Conservation (phyloP, 2,329 filamentous ascomycete species). For the Dothideomycetes sp. region DNA sequence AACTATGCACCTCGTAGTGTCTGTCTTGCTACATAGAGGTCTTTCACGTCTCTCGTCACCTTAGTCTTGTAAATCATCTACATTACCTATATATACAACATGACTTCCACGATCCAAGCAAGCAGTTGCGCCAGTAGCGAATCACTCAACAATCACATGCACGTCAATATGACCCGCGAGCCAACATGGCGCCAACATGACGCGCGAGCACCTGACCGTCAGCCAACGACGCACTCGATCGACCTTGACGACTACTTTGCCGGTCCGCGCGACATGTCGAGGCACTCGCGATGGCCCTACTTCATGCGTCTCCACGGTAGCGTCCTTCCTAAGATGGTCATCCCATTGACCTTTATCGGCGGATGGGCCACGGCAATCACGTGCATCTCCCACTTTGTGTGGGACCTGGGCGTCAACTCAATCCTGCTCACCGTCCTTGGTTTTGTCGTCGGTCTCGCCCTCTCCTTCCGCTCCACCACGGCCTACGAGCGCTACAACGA, state of each 20-base stretch:
- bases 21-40: too few relatives aligned
- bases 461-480: slow-evolving; percentile 66
- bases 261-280: slow-evolving; percentile 57
- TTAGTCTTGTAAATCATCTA: too few relatives aligned
- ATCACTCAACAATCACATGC: too few relatives aligned
- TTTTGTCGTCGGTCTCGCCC: slow-evolving; percentile 70
- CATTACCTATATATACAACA: too few relatives aligned
- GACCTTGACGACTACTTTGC: slow-evolving; percentile 20
- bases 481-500: slow-evolving; percentile 59
- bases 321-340: slow-evolving; percentile 61
- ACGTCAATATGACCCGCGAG: slow-evolving; percentile 5
- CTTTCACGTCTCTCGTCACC: too few relatives aligned
- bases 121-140: too few relatives aligned
- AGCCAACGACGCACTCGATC: slow-evolving; percentile 12
- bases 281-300: slow-evolving; percentile 66
- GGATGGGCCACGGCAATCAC: slow-evolving; percentile 58
- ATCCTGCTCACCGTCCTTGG: slow-evolving; percentile 65
- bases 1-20: too few relatives aligned
- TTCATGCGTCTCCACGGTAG: slow-evolving; percentile 68
- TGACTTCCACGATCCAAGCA: too few relatives aligned
- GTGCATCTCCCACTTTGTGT: slow-evolving; percentile 37
- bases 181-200: slow-evolving; percentile 6
- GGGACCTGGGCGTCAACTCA: slow-evolving; percentile 47
- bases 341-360: slow-evolving; percentile 53
- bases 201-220: slow-evolving; percentile 5